Conservation (phyloP, 495 filamentous ascomycete genomes). For the Penicillium nucicola region DNA sequence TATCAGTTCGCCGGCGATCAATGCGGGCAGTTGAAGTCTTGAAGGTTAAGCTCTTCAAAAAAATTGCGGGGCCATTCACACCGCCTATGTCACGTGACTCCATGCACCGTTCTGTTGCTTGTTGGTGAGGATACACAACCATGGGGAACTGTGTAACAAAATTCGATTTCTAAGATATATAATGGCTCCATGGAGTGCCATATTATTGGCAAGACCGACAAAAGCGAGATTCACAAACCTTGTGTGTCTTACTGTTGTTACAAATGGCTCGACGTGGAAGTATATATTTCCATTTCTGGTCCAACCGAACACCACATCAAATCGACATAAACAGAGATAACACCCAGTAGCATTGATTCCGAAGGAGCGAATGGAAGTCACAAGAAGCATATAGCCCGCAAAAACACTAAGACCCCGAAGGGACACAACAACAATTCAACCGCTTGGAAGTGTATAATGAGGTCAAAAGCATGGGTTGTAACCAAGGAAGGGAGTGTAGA, state of each 20-base stretch:
- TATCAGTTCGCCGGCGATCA: neutral
- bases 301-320: conserved; percentile 4
- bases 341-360: conserved; percentile 18
- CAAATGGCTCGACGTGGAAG: conserved; percentile 4
- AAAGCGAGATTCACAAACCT: conserved; percentile 16
- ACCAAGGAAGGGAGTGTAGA: conserved; percentile 20
- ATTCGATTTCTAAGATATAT: neutral
- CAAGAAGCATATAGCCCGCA: conserved; percentile 14
- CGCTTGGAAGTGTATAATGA: conserved; percentile 29
- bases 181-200: conserved; percentile 18
- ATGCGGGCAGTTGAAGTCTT: conserved; percentile 4
- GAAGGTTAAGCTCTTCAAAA: conserved; percentile 29
- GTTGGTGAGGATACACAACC: too few relatives aligned
- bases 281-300: conserved; percentile 17
- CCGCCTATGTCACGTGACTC: conserved; percentile 15
- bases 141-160: too few relatives aligned
- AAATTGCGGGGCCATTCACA: conserved; percentile 22
- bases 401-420: conserved; percentile 24
- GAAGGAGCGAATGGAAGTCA: conserved; percentile 23
- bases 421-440: conserved; percentile 17
- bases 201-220: conserved; percentile 11
- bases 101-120: neutral
- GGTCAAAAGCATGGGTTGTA: conserved; percentile 12
- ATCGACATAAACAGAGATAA: conserved; percentile 11
- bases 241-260: conserved; percentile 8